A percentile compares a stretch with the other conserved stretches of the same genome.
Evolutionary conservation across 768 basidiomycete species (phyloP).

Genomic region (Tephrocybe rancida): DNA sequence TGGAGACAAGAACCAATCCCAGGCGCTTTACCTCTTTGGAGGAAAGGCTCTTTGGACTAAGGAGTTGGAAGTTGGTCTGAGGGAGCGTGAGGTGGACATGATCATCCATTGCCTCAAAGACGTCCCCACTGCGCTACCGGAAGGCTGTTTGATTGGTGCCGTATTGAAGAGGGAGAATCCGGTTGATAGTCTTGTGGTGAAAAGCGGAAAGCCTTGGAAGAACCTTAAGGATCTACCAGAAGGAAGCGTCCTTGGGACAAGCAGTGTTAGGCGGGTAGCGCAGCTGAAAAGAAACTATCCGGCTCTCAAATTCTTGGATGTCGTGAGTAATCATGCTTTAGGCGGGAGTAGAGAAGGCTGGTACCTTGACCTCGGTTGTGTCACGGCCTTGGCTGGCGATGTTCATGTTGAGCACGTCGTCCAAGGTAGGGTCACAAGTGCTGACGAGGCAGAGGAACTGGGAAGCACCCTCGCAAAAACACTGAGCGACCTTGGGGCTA

Average conservation of each 20-base stretch:
- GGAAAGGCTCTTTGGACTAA: constrained; percentile 97
- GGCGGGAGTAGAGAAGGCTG: constrained; percentile 24
- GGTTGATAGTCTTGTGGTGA: constrained; percentile 87
- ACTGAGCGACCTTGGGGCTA: constrained; percentile 75
- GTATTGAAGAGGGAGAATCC: constrained; percentile 88
- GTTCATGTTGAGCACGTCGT: constrained; percentile 71
- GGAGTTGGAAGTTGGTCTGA: constrained; percentile 87
- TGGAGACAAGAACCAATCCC: constrained; percentile 90
- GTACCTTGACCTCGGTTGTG: constrained; percentile 65
- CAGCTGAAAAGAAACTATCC: constrained; percentile 84
- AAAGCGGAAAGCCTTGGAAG: constrained; percentile 67
- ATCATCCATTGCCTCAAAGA: constrained; percentile 94
- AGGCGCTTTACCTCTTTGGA: constrained; percentile 83
- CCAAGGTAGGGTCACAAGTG: constrained; percentile 48
- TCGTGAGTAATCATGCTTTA: constrained; percentile 58
- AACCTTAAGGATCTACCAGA: constrained; percentile 80
- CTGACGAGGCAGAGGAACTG: constrained; percentile 65
- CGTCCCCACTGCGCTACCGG: constrained; percentile 85
- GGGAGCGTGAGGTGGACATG: constrained; percentile 78
- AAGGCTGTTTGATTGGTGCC: constrained; percentile 83
- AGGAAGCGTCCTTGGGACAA: constrained; percentile 93
- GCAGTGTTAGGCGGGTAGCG: constrained; percentile 90
- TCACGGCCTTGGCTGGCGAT: constrained; percentile 80
- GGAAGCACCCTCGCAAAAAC: constrained; percentile 67
- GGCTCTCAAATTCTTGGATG: constrained; percentile 77